Evolutionary conservation across 2,329 filamentous ascomycete species (phyloP).

Genomic region (Penicillium sp.): DNA sequence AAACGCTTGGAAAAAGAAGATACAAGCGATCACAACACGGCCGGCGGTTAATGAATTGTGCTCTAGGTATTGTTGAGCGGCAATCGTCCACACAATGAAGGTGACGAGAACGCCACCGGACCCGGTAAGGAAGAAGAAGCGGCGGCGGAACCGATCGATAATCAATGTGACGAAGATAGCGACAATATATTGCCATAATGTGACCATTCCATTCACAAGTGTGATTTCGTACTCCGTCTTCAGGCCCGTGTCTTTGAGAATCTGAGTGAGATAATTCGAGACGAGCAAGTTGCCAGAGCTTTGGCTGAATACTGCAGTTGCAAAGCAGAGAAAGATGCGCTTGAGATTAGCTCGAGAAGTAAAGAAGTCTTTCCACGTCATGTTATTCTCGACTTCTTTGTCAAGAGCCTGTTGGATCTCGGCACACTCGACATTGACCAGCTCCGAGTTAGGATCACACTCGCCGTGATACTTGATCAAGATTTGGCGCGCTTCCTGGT

Average conservation of each 20-base stretch:
- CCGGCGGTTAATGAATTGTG: slow-evolving; percentile 26
- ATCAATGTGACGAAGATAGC: slow-evolving; percentile 38
- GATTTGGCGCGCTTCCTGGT: slow-evolving; percentile 51
- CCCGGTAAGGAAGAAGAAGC: slow-evolving; percentile 44
- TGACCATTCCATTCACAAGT: slow-evolving; percentile 38
- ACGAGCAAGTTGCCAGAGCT: slow-evolving; percentile 45
- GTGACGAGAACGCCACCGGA: slow-evolving; percentile 36
- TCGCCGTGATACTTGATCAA: slow-evolving; percentile 55
- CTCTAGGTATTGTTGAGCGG: slow-evolving; percentile 45
- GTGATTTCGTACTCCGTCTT: slow-evolving; percentile 40
- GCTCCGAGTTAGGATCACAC: slow-evolving; percentile 42
- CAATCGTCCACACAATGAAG: slow-evolving; percentile 51
- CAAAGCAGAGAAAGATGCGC: slow-evolving; percentile 42
- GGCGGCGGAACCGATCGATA: slow-evolving; percentile 35
- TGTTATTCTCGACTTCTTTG: slow-evolving; percentile 46
- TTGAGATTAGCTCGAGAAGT: slow-evolving; percentile 41
- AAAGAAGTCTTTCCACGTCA: slow-evolving; percentile 46
- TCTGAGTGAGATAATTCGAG: slow-evolving; percentile 43
- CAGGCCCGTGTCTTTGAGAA: slow-evolving; percentile 41
- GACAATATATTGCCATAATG: slow-evolving; percentile 46
- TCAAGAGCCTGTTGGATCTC: slow-evolving; percentile 52
- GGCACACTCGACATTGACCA: slow-evolving; percentile 49
- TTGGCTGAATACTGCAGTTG: slow-evolving; percentile 43
- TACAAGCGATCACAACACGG: slow-evolving; percentile 41
- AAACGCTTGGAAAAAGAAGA: slow-evolving; percentile 45